These are phyloP conservation scores for Neurospora discreta DNA, from an alignment of 495 filamentous ascomycete genomes.

Conservation along the genomic window DNA sequence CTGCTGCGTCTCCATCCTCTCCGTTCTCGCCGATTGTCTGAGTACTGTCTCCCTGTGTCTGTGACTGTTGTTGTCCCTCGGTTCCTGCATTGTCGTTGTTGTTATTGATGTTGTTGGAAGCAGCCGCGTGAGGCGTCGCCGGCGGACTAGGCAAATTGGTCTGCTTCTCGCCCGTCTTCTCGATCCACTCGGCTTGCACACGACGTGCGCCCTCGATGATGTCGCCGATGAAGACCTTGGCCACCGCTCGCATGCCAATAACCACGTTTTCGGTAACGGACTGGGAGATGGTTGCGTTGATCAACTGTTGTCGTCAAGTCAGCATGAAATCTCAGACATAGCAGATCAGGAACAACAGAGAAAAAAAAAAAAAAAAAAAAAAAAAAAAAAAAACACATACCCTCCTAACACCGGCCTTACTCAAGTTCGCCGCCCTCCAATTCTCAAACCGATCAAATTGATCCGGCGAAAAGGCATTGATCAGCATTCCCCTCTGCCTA, in stretches of 20 bases:
- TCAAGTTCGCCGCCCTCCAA: constrained; percentile 60
- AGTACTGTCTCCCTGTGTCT: not conserved
- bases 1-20: not conserved
- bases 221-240: constrained; percentile 76
- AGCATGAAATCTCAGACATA: constrained; percentile 3
- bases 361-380: too few species aligned
- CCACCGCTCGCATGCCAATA: constrained; percentile 66
- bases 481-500: constrained; percentile 46
- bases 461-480: constrained; percentile 52
- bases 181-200: constrained; percentile 69
- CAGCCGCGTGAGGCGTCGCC: not conserved
- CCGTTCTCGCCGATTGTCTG: not conserved
- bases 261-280: constrained; percentile 71
- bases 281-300: constrained; percentile 83
- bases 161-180: constrained; percentile 39
- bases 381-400: too few species aligned
- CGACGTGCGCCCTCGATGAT: constrained; percentile 70
- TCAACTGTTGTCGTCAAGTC: constrained; percentile 38
- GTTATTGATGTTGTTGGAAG: constrained; percentile 10
- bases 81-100: constrained; percentile 2
- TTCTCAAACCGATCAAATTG: constrained; percentile 65
- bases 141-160: constrained; percentile 29
- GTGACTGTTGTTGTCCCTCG: not conserved
- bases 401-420: constrained; percentile 23
- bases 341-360: not conserved